These are phyloP conservation scores for Laetiporus sulphureus DNA, from an alignment of 1,284 basidiomycete genomes.

Conservation along the genomic window DNA sequence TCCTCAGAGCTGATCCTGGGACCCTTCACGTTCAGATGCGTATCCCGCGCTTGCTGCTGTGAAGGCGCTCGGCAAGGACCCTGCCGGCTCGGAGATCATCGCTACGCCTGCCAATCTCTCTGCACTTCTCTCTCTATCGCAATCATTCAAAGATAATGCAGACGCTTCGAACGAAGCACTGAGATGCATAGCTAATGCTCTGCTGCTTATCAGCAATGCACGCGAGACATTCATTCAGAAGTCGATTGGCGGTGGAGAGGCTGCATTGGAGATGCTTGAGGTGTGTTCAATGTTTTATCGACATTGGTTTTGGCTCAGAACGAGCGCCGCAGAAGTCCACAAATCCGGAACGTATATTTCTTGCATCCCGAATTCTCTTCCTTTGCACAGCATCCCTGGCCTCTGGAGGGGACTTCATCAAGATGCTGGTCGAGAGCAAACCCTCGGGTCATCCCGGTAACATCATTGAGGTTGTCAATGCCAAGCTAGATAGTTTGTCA, in stretches of 20 bases:
- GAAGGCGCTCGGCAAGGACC: slow-evolving; percentile 71
- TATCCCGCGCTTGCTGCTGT: slow-evolving; percentile 61
- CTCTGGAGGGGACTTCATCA: slow-evolving; percentile 38
- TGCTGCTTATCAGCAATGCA: slow-evolving; percentile 60
- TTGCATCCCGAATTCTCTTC: slow-evolving; percentile 70
- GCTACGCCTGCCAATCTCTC: slow-evolving; percentile 47
- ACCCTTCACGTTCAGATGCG: slow-evolving; percentile 50
- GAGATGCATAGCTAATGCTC: slow-evolving; percentile 68
- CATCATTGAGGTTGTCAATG: slow-evolving; percentile 52
- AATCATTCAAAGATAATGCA: slow-evolving; percentile 44
- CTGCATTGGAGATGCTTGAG: slow-evolving; percentile 52
- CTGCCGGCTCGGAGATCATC: slow-evolving; percentile 61
- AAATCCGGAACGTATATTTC: slow-evolving; percentile 59
- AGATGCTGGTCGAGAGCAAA: slow-evolving; percentile 55
- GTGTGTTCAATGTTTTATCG: slow-evolving; percentile 32
- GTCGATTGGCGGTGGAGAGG: slow-evolving; percentile 55
- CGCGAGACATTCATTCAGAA: slow-evolving; percentile 50
- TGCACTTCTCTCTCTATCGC: slow-evolving; percentile 43
- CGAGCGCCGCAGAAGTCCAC: slow-evolving; percentile 46
- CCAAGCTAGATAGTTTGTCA: slow-evolving; percentile 49
- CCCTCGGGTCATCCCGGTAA: slow-evolving; percentile 37
- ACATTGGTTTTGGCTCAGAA: too few relatives aligned
- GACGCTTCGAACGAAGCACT: slow-evolving; percentile 66
- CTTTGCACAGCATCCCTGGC: slow-evolving; percentile 52
- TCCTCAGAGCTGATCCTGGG: slow-evolving; percentile 2